A percentile compares a stretch with the other conserved stretches of the same genome.
phyloP scores from a whole-genome alignment of 345 rosid genomes.

The Bruguiera parviflora region DNA sequence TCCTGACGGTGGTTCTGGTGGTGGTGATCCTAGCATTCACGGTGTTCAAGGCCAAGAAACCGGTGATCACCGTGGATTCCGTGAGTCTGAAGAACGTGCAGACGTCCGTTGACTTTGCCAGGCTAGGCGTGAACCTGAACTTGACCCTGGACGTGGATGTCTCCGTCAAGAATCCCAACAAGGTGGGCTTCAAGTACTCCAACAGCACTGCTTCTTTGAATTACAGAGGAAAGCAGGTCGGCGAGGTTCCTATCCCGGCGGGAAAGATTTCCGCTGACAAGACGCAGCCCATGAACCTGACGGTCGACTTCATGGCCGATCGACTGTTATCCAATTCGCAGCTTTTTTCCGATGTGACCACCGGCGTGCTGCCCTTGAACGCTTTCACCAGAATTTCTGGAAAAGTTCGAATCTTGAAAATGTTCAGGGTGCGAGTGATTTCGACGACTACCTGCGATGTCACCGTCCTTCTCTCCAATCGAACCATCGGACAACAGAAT shows the following conservation, averaged over 20 bases:
- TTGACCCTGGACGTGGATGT: slow-evolving; percentile 45
- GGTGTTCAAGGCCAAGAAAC: slow-evolving; percentile 66
- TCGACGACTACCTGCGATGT: slow-evolving; percentile 59
- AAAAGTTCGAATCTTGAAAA: slow-evolving; percentile 44
- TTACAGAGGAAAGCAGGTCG: slow-evolving; percentile 57
- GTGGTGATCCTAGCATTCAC: slow-evolving; percentile 55
- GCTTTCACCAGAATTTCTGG: slow-evolving; percentile 47
- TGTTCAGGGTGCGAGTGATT: slow-evolving; percentile 42
- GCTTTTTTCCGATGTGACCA: slow-evolving; percentile 32
- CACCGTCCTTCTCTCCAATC: slow-evolving; percentile 35
- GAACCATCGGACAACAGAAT: slow-evolving; percentile 41
- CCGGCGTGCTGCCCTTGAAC: slow-evolving; percentile 45
- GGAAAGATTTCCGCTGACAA: slow-evolving; percentile 41
- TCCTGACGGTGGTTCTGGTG: slow-evolving; percentile 34
- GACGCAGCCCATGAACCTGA: slow-evolving; percentile 50
- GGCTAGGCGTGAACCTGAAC: slow-evolving; percentile 39
- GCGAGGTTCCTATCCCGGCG: slow-evolving; percentile 67
- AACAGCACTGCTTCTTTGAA: slow-evolving; percentile 42
- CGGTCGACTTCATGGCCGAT: slow-evolving; percentile 62
- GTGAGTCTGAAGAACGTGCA: slow-evolving; percentile 33
- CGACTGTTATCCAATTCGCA: slow-evolving; percentile 43
- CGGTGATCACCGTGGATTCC: slow-evolving; percentile 45
- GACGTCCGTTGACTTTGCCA: slow-evolving; percentile 25
- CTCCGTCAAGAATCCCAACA: slow-evolving; percentile 65
- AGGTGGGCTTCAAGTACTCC: slow-evolving; percentile 53